Evolutionary conservation across 1,284 basidiomycete species (phyloP).

Genomic region (Albatrellus sp.): DNA sequence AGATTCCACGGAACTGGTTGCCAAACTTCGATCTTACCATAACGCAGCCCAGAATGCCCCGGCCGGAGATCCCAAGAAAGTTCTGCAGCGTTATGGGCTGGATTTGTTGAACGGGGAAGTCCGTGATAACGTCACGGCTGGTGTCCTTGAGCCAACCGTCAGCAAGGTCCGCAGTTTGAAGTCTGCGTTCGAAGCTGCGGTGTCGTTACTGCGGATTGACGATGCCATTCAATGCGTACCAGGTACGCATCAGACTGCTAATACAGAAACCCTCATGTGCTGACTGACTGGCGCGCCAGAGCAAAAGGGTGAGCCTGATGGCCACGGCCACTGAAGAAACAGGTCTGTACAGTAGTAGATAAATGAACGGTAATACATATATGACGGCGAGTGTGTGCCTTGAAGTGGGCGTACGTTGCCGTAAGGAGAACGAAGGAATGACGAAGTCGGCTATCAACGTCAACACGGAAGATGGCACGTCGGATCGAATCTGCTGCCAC

Average conservation of each 20-base stretch:
- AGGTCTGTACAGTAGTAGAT: not conserved
- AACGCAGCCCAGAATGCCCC: constrained; percentile 92
- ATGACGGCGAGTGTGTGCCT: too few relatives aligned
- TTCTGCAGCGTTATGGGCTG: constrained; percentile 87
- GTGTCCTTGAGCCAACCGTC: constrained; percentile 93
- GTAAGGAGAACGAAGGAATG: too few relatives aligned
- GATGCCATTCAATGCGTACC: constrained; percentile 83
- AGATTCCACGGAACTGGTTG: constrained; percentile 95
- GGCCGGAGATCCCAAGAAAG: constrained; percentile 88
- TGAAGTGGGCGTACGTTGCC: too few relatives aligned
- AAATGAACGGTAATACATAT: not conserved
- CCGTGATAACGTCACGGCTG: constrained; percentile 88
- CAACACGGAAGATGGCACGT: too few relatives aligned
- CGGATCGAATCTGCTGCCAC: too few relatives aligned
- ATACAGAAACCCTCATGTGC: not conserved
- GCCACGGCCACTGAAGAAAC: constrained; percentile 33
- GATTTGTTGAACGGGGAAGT: constrained; percentile 93
- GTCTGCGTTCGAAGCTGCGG: constrained; percentile 93
- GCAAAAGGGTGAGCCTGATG: constrained; percentile 68
- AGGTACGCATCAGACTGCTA: constrained; percentile 38
- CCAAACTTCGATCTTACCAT: constrained; percentile 95
- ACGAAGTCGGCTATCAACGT: too few relatives aligned
- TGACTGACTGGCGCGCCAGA: constrained; percentile 15
- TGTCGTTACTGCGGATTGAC: constrained; percentile 90
- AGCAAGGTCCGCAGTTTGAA: constrained; percentile 96